Evolutionary conservation across 306 rosid genomes (phyloP), one percentile per base, ranked within the genome.

Genomic region (Citrullus colocynthis): DNA sequence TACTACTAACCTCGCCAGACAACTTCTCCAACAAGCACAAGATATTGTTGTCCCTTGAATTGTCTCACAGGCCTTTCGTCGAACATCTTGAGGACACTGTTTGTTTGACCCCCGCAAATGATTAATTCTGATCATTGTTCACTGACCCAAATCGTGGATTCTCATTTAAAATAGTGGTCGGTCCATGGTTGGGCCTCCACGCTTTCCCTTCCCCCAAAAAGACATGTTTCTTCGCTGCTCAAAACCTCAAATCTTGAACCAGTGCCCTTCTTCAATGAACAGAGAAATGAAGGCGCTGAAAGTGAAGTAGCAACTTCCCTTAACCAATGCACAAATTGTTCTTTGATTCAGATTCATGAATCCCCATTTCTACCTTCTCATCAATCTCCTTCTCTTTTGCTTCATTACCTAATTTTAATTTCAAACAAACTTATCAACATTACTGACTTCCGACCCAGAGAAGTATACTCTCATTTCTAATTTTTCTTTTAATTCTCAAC

Each of bases 41-140:
- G 78, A 74, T 74, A 30, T 73, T 36, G 57, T 52, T 73, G 78
- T 74, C 78, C 63, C 78, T 74, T 74, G 32, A 18, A 52, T 30
- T 51, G 61, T 73, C 63, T 54, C 28, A 74, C 2, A 54, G 48
- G 63, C 78, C 3, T 54, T 32, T 74, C 63, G 48, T 74, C 63
- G 63, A 51, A 74, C 78, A 74, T 18, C 10, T 74, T 52, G 45
- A 18, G 59, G 78, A 12, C 63, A 74, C 24, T 18, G 54, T 51
- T 34, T 34, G 59, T 74, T 52, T 54, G 48, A 32, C 45, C 41
- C 77, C 16, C 14, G 39, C 58, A 74, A 74, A 74, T 74, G 77
- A 51, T 74, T 74, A 30, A 74, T 74, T 34, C 63, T 51, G 77
- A 73, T 72, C 12, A 72, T 72, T 72, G 76, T 72, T 72, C 76